Evolutionary conservation across 305 asterid species (phyloP).

Genomic region (Salvia sclarea): DNA sequence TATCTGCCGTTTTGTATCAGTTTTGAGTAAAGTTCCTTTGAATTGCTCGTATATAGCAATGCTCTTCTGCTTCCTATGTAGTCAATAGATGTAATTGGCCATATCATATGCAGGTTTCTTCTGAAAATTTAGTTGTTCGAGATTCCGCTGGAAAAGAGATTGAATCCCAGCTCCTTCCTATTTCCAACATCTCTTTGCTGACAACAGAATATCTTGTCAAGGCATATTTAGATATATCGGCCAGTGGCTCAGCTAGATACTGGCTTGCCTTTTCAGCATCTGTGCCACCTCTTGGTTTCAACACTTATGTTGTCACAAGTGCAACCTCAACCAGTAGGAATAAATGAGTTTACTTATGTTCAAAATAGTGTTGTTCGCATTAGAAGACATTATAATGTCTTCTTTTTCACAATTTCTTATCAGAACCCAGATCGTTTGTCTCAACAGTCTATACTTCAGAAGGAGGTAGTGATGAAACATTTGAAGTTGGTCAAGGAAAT

Average conservation of each 20-base stretch:
- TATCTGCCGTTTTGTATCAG: slow-evolving; percentile 30
- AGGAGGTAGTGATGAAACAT: slow-evolving; percentile 39
- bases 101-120: slow-evolving; percentile 58
- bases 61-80: slow-evolving; percentile 26
- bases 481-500: slow-evolving; percentile 69
- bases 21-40: slow-evolving; percentile 2
- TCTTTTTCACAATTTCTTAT: slow-evolving; percentile 23
- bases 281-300: slow-evolving; percentile 86
- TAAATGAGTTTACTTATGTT: slow-evolving; percentile 21
- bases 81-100: slow-evolving; percentile 22
- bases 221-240: slow-evolving; percentile 58
- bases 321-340: slow-evolving; percentile 50
- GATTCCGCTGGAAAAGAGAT: slow-evolving; percentile 70
- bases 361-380: slow-evolving; percentile 18
- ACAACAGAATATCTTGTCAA: slow-evolving; percentile 47
- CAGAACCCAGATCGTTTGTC: slow-evolving; percentile 43
- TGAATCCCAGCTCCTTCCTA: slow-evolving; percentile 69
- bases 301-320: slow-evolving; percentile 56
- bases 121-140: slow-evolving; percentile 54
- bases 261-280: slow-evolving; percentile 73
- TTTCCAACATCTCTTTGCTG: slow-evolving; percentile 49
- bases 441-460: slow-evolving; percentile 48
- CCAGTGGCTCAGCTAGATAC: slow-evolving; percentile 46
- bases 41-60: slow-evolving; percentile 11
- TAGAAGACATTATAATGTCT: slow-evolving; percentile 18